phyloP scores from a whole-genome alignment of 768 basidiomycete species.

The Pisolithus marmoratus region DNA sequence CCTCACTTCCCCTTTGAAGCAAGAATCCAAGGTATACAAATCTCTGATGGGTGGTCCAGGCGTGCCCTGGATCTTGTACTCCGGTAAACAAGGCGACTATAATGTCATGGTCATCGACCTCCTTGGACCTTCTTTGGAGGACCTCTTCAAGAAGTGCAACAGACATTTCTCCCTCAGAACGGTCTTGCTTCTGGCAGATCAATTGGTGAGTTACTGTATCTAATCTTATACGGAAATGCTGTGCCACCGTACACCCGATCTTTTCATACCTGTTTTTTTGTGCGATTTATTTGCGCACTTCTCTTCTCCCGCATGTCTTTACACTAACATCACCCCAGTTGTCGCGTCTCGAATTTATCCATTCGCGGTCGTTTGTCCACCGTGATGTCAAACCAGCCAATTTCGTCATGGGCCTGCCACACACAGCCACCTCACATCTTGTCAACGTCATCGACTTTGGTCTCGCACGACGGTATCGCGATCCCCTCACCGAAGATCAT shows the following conservation, averaged over 20 bases:
- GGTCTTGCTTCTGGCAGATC: conserved; percentile 88
- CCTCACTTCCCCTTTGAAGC: conserved; percentile 63
- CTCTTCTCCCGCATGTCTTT: conserved; percentile 12
- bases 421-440: conserved; percentile 55
- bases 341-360: conserved; percentile 94
- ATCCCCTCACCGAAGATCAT: conserved; percentile 57
- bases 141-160: conserved; percentile 85
- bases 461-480: conserved; percentile 74
- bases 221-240: background rate
- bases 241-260: background rate
- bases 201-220: conserved; percentile 58
- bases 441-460: conserved; percentile 95
- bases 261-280: background rate
- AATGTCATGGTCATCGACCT: conserved; percentile 99
- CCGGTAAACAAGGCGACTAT: conserved; percentile 86
- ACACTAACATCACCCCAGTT: conserved; percentile 46
- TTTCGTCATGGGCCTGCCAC: conserved; percentile 81
- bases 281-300: background rate
- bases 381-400: conserved; percentile 99
- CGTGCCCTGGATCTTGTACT: conserved; percentile 91
- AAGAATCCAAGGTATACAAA: conserved; percentile 91
- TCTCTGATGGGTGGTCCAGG: conserved; percentile 84
- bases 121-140: conserved; percentile 83
- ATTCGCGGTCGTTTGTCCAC: conserved; percentile 90
- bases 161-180: conserved; percentile 93